Conservation (phyloP, 1,284 basidiomycete genomes). For the Papiliotrema fonsecae region DNA sequence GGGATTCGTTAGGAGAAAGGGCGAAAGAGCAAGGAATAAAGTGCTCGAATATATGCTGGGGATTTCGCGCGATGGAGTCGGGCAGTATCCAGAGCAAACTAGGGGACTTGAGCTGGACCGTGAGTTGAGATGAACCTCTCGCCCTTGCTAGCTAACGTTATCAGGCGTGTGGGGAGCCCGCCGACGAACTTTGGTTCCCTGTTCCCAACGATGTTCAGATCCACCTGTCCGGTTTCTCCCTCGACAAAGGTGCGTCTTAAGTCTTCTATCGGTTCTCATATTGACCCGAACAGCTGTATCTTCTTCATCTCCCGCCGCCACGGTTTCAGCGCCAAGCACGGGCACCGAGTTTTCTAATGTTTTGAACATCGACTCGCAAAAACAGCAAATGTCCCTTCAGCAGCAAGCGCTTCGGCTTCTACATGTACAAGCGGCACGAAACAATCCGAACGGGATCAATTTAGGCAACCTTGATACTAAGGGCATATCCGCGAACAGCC, state of each 20-base stretch:
- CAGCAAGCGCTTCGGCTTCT: conserved; percentile 15
- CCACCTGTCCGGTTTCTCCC: conserved; percentile 12
- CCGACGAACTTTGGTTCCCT: conserved; percentile 22
- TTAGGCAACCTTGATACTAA: conserved; percentile 1
- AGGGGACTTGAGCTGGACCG: background rate
- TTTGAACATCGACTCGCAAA: background rate
- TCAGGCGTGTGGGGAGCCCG: conserved; percentile 6
- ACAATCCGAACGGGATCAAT: background rate
- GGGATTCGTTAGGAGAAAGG: background rate
- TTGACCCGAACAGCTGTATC: background rate
- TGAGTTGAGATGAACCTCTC: background rate
- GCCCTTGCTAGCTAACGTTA: conserved; percentile 6
- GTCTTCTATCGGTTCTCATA: background rate
- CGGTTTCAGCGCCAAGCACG: no score
- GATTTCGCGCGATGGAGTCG: background rate
- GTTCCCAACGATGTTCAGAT: conserved; percentile 14
- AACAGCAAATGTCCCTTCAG: conserved; percentile 7
- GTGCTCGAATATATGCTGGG: background rate
- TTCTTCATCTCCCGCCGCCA: background rate
- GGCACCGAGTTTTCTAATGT: no score
- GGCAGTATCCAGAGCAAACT: background rate
- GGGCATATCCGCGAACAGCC: no score
- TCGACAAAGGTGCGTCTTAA: conserved; percentile 13
- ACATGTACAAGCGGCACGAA: conserved; percentile 9
- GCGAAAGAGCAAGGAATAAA: background rate